A percentile compares a stretch with the other conserved stretches of the same genome.
phyloP scores from a whole-genome alignment of 441 rosid genomes.

The Gossypium schwendimanii region DNA sequence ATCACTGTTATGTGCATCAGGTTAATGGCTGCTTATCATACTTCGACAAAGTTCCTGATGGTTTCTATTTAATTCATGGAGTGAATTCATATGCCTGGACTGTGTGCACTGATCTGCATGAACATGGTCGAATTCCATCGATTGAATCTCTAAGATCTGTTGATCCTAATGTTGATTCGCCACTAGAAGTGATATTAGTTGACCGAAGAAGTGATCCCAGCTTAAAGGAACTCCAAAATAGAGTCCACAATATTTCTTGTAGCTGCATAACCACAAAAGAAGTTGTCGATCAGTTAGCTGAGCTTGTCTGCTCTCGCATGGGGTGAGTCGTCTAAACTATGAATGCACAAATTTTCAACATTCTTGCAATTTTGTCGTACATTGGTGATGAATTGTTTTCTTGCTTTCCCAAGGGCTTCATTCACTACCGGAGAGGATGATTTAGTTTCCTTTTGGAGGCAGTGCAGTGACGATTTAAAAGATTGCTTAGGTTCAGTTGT shows the following conservation, averaged over 20 bases:
- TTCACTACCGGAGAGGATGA: conserved; percentile 56
- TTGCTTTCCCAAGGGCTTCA: conserved; percentile 59
- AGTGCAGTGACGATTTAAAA: conserved; percentile 70
- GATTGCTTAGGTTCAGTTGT: conserved; percentile 74
- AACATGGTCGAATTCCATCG: conserved; percentile 82
- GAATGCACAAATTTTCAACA: conserved; percentile 9
- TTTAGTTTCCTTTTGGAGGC: conserved; percentile 62
- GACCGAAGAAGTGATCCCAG: conserved; percentile 67
- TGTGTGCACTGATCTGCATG: conserved; percentile 76
- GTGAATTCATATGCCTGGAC: conserved; percentile 89
- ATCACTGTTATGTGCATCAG: conserved; percentile 35
- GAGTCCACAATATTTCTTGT: conserved; percentile 61
- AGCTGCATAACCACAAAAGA: conserved; percentile 72
- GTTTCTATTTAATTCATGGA: conserved; percentile 84
- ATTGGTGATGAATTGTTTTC: conserved; percentile 17
- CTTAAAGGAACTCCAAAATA: conserved; percentile 76
- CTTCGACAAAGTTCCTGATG: conserved; percentile 89
- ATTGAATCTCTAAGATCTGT: conserved; percentile 74
- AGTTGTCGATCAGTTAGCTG: conserved; percentile 89
- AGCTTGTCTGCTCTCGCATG: conserved; percentile 81
- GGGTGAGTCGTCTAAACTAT: conserved; percentile 55
- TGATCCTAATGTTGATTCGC: conserved; percentile 50
- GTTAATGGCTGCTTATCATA: conserved; percentile 94
- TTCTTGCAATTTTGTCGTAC: conserved; percentile 9
- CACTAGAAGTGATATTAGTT: conserved; percentile 73